A percentile compares a stretch with the other conserved stretches of the same genome.
Conservation (phyloP, 148 eudicot species). For the Tetragonia tetragonoides region DNA sequence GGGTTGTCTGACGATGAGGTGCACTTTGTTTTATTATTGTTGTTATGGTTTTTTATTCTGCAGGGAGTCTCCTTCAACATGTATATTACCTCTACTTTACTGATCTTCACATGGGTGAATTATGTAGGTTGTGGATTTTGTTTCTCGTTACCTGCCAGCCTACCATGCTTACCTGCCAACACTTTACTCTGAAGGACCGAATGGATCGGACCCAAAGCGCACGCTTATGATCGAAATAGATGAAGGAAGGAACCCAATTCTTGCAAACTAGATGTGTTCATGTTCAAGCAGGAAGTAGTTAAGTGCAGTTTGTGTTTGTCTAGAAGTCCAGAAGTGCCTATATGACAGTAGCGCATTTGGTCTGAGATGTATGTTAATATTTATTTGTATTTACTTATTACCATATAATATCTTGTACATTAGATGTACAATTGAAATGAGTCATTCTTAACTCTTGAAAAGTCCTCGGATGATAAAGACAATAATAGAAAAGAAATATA, state of each 20-base stretch:
- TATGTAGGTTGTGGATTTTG: slow-evolving; percentile 85
- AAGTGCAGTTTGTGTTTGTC: neutral
- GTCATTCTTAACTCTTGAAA: neutral
- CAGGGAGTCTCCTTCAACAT: neutral
- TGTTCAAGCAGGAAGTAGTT: neutral
- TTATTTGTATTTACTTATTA: neutral
- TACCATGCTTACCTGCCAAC: slow-evolving; percentile 92
- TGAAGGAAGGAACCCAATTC: slow-evolving; percentile 92
- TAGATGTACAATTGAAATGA: neutral
- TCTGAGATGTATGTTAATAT: neutral
- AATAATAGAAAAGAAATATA: no score
- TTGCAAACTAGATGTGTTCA: slow-evolving; percentile 40
- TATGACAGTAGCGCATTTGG: neutral
- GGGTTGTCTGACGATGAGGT: slow-evolving; percentile 98
- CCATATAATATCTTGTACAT: slow-evolving; percentile 8
- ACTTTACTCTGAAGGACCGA: slow-evolving; percentile 88
- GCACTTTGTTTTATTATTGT: neutral
- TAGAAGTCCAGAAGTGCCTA: neutral
- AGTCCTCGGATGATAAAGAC: no score
- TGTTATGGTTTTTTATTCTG: neutral
- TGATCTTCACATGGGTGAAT: neutral
- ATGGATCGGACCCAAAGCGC: slow-evolving; percentile 65
- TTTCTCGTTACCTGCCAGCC: slow-evolving; percentile 91
- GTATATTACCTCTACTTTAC: neutral
- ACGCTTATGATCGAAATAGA: slow-evolving; percentile 81